phyloP scores from a whole-genome alignment of 768 basidiomycete genomes.

The Lentinus tigrinus region DNA sequence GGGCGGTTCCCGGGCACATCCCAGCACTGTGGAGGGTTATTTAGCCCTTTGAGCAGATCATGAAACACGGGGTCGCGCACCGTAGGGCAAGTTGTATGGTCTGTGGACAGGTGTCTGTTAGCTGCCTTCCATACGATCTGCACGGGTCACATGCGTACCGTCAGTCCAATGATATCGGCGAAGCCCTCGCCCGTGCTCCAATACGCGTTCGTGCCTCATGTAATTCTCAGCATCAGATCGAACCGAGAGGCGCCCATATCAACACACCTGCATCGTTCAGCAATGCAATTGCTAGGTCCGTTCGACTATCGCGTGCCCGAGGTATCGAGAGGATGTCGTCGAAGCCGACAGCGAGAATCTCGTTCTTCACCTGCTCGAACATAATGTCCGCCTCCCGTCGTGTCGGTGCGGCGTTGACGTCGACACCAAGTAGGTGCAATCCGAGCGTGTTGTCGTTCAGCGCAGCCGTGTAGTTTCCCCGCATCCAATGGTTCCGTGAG shows the following conservation, averaged over 20 bases:
- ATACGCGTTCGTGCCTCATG: conserved; percentile 63
- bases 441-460: conserved; percentile 58
- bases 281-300: conserved; percentile 61
- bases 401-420: conserved; percentile 53
- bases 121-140: neutral
- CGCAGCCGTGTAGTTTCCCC: conserved; percentile 54
- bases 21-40: conserved; percentile 45
- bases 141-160: conserved; percentile 38
- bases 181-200: conserved; percentile 62
- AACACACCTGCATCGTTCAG: conserved; percentile 64
- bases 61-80: conserved; percentile 30
- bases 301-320: conserved; percentile 55
- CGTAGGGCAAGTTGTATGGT: conserved; percentile 63
- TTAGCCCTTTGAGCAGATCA: neutral
- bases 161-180: conserved; percentile 63
- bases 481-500: conserved; percentile 63
- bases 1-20: conserved; percentile 64
- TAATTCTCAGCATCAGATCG: conserved; percentile 2
- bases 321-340: conserved; percentile 66
- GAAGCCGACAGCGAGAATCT: conserved; percentile 67
- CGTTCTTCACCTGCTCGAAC: conserved; percentile 70
- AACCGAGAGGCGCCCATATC: neutral
- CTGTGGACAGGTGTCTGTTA: conserved; percentile 31
- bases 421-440: conserved; percentile 60
- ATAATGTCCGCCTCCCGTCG: conserved; percentile 55